Evolutionary conservation across 2,329 filamentous ascomycete species (phyloP), one percentile per base, ranked within the genome.

Genomic region (Nothopassalora personata): DNA sequence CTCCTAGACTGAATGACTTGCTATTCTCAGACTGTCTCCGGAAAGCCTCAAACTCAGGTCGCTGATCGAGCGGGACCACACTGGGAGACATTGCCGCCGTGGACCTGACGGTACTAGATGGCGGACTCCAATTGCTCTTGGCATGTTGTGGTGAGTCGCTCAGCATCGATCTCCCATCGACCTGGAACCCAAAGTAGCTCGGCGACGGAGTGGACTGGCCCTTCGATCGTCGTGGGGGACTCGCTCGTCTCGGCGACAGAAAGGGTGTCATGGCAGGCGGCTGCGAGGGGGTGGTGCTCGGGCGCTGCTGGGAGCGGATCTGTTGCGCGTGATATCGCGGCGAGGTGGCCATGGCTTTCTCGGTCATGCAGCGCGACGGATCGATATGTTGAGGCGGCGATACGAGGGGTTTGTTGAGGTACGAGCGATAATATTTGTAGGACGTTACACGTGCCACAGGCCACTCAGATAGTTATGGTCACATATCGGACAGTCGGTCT

Each of bases 101-200:
- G 0, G 87, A 89, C 68, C 85, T 85, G 52, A 91, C 81, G 5
- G 87, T 86, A 0, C 87, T 88, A 8, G 85, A 86, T 0, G 86
- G 82, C 8, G 88, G 83, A 66, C 87, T 89, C 88, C 89, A 93
- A 73, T 89, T 89, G 64, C 85, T 84, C 58, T 84, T 84, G 1
- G 86, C 81, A 62, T 88, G 79, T 34, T 80, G 79, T 2, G 62
- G 65, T 7, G 66, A 63, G 49, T 71, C 64, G 57, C 55, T 65
- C 10, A 67, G 61, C 55, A 87, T 86, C 61, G 86, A 81, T 27
- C 82, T 79, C 61, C 89, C 74, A 19, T 83, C 73, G 59, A 91
- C 86, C 31, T 86, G 79, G 60, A 95, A 83, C 57, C 89, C 89
- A 72, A 96, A 96, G 74, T 96, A 96, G 72, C 92, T 95, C 11